Percentiles rank a stretch among this genome's conserved stretches.
Evolutionary conservation across 345 rosid genomes (phyloP).

Genomic region (Erysimum cheiranthoides): DNA sequence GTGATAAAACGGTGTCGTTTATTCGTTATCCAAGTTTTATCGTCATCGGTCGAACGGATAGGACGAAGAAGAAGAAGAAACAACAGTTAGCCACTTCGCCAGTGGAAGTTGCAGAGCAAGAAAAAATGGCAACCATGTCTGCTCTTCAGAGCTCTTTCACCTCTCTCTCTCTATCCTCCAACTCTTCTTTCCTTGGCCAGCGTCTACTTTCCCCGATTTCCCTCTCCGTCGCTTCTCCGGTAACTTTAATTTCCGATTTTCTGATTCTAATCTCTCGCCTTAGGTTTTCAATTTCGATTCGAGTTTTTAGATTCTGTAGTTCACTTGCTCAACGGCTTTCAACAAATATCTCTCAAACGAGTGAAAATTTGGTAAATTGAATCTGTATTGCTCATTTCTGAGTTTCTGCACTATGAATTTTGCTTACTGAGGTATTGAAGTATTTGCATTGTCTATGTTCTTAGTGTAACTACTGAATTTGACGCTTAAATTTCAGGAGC

Average conservation of each 20-base stretch:
- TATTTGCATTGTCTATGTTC: background rate
- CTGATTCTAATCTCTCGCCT: background rate
- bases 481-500: too few relatives aligned
- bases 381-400: background rate
- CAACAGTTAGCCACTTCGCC: conserved; percentile 13
- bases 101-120: conserved; percentile 27
- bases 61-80: conserved; percentile 32
- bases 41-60: conserved; percentile 42
- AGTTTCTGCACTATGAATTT: background rate
- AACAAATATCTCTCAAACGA: background rate
- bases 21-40: conserved; percentile 43
- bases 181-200: conserved; percentile 75
- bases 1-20: background rate
- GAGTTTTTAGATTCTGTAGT: background rate
- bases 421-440: background rate
- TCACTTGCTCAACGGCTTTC: background rate
- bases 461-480: background rate
- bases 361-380: background rate
- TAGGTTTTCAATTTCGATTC: background rate
- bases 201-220: conserved; percentile 55
- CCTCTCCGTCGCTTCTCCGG: conserved; percentile 56
- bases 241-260: conserved; percentile 29
- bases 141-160: conserved; percentile 78
- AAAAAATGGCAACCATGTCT: conserved; percentile 71
- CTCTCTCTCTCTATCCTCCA: conserved; percentile 64